Evolutionary conservation across 352 stramenopile species (phyloP), one percentile per base, ranked within the genome.

Genomic region (Elongisporangium prolatum): DNA sequence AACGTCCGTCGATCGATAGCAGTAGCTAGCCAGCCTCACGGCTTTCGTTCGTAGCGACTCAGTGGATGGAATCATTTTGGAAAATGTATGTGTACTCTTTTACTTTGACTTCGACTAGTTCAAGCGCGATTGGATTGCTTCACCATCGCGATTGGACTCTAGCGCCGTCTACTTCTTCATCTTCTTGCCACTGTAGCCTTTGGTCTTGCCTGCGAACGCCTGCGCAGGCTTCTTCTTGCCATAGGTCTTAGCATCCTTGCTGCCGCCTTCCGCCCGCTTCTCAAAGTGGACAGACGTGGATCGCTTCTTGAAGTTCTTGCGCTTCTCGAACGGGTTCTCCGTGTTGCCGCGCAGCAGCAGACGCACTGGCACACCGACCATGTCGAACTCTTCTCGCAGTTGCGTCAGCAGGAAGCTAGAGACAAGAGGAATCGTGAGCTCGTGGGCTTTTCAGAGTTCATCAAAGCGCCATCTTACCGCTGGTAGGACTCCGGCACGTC

Each of bases 251-350:
- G 44, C 24, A 54, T 38, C 21, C 52, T 5, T 1, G 52, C 50
- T 2, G 48, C 2, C 20, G 14, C 51, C 2, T 61, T 17, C 3
- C n/a, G 6, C 11, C 21, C 80, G 67, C 59, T 89, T 86, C 49
- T 77, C 81, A 55, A 84, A 65, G 34, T 80, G 51, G 2, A 91
- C 67, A 55, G 72, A 77, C 48, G 77, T 89, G 13, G 81, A 87
- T 57, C 81, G 81, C 59, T 88, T 82, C 73, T 91, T 76, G 64
- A 91, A 91, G 53, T 88, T 91, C 59, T 83, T 84, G 60, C 81
- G 81, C 71, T 90, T 91, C 61, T 88, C 72, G 59, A 92, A 94
- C 55, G 85, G 85, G 50, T 94, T 94, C 28, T 90, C 80, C 56
- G 72, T 86, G 67, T 86, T 91, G 61, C 83, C 83, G 44, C 83